Evolutionary conservation across 73 alveolate species (phyloP).

Genomic region (Paramecium tetraurelia): DNA sequence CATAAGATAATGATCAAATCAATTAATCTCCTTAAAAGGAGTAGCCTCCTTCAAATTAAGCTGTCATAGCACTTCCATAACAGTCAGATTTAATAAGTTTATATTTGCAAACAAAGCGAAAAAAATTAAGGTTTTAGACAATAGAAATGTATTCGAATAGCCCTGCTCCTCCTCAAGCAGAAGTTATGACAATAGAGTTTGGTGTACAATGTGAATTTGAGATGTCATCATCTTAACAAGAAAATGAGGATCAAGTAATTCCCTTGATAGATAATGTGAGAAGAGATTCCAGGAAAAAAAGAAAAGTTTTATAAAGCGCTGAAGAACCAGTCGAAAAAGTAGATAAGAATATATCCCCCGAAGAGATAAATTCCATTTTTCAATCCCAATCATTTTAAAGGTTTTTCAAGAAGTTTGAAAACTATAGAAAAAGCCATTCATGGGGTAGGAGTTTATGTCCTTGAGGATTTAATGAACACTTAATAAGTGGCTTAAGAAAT

Average conservation of each 20-base stretch:
- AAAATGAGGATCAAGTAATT: not conserved
- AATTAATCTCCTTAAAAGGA: not conserved
- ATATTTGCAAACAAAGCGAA: constrained; percentile 10
- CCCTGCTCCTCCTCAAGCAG: not conserved
- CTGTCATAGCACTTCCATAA: not conserved
- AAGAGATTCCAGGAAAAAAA: not conserved
- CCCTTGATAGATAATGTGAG: not conserved
- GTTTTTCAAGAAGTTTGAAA: constrained; percentile 10
- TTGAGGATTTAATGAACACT: not conserved
- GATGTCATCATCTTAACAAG: not conserved
- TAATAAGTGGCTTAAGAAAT: not conserved
- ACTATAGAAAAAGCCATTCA: constrained; percentile 24
- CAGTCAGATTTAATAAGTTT: not conserved
- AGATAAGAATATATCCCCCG: constrained; percentile 22
- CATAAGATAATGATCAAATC: not conserved
- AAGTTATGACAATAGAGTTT: constrained; percentile 24
- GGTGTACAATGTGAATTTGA: constrained; percentile 26
- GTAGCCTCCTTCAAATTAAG: not conserved
- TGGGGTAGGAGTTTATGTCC: not conserved
- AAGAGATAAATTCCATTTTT: constrained; percentile 35
- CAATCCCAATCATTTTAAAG: not conserved
- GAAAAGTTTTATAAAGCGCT: not conserved
- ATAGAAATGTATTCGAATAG: not conserved
- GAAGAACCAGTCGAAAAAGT: not conserved
- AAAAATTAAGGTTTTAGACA: not conserved